phyloP scores from a whole-genome alignment of 495 filamentous ascomycete genomes.

The Glutinoglossum americanum region DNA sequence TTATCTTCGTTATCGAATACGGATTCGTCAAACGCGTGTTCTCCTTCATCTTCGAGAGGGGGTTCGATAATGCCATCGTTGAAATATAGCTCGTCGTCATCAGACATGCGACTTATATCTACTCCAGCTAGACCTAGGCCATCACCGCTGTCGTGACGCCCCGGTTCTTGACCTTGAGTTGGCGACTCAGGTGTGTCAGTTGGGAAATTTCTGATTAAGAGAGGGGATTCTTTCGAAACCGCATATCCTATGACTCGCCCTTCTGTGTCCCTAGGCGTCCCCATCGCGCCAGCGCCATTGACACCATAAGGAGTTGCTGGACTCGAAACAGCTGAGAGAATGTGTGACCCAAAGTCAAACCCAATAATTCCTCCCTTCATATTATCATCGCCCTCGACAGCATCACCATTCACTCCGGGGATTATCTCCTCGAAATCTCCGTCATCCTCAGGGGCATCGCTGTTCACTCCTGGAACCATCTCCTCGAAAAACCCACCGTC shows the following conservation, averaged over 20 bases:
- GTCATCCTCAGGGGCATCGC: constrained; percentile 24
- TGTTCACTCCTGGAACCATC: constrained; percentile 52
- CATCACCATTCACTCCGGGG: background rate
- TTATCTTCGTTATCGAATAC: constrained; percentile 51
- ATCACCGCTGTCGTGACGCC: background rate
- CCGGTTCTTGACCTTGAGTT: background rate
- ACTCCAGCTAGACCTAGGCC: background rate
- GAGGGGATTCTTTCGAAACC: constrained; percentile 21
- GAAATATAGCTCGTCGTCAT: constrained; percentile 63
- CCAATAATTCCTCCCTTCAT: background rate
- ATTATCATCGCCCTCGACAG: background rate
- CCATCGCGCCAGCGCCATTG: constrained; percentile 14
- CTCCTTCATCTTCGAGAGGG: constrained; percentile 23
- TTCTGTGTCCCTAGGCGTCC: constrained; percentile 30
- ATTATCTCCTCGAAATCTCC: background rate
- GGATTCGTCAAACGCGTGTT: constrained; percentile 49
- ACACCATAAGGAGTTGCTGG: constrained; percentile 20
- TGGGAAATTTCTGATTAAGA: constrained; percentile 1
- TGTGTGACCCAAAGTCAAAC: constrained; percentile 28
- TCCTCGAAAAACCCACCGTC: constrained; percentile 52
- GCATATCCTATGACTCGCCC: constrained; percentile 28
- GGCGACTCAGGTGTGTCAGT: constrained; percentile 4
- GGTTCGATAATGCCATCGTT: constrained; percentile 51
- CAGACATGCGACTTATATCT: constrained; percentile 10
- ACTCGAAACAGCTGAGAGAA: constrained; percentile 20